A percentile compares a stretch with the other conserved stretches of the same genome.
Evolutionary conservation across 176 grass and related monocot genomes (phyloP).

Genomic region (Paspalum notatum): DNA sequence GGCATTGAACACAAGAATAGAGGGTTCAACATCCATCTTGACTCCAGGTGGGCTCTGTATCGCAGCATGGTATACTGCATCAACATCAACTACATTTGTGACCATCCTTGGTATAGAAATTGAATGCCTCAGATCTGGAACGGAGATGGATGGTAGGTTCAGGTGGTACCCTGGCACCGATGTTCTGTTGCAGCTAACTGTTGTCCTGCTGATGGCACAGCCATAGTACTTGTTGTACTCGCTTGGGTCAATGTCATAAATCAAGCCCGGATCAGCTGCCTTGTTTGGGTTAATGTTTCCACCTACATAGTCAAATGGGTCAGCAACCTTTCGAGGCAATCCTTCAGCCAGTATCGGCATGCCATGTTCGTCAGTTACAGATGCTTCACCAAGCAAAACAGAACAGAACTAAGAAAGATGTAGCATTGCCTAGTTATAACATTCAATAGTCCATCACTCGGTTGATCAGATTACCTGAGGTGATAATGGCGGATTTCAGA

Average conservation of each 20-base stretch:
- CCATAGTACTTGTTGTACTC: constrained; percentile 46
- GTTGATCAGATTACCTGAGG: constrained; percentile 29
- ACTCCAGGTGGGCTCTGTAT: constrained; percentile 29
- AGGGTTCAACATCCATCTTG: constrained; percentile 19
- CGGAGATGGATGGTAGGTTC: constrained; percentile 18
- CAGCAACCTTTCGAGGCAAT: constrained; percentile 42
- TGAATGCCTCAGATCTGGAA: constrained; percentile 14
- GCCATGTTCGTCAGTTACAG: constrained; percentile 39
- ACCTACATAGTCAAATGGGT: constrained; percentile 64
- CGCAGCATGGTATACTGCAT: constrained; percentile 5
- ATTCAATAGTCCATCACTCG: no score
- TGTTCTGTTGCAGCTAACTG: not conserved
- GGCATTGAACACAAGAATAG: constrained; percentile 13
- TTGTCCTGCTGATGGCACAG: not conserved
- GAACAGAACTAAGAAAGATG: not conserved
- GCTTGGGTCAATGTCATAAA: constrained; percentile 42
- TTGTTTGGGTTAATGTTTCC: constrained; percentile 51
- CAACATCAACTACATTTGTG: constrained; percentile 18
- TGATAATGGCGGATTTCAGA: not conserved
- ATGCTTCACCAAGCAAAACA: constrained; percentile 39
- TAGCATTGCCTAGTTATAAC: not conserved
- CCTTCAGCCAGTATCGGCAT: constrained; percentile 51
- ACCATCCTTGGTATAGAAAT: not conserved
- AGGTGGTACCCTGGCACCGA: not conserved
- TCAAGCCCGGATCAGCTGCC: constrained; percentile 49